Evolutionary conservation across 2,329 filamentous ascomycete species (phyloP).

Genomic region (Sordariomycetes sp.): DNA sequence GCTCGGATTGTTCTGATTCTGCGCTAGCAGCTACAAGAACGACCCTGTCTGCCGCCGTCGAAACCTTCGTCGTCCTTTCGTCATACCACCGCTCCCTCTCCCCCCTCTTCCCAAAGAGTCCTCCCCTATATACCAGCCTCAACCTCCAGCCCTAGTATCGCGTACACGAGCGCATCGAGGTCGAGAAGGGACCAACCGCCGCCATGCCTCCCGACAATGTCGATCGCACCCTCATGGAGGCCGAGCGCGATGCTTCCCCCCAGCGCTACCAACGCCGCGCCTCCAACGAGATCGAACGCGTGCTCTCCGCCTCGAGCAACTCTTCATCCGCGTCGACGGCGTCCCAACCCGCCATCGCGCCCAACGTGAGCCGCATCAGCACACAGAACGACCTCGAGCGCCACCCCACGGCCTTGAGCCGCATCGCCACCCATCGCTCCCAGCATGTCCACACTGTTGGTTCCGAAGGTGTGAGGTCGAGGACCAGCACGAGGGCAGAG

Average conservation of each 20-base stretch:
- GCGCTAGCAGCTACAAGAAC: too few species aligned
- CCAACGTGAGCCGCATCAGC: slow-evolving; percentile 49
- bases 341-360: slow-evolving; percentile 18
- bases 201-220: slow-evolving; percentile 38
- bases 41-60: too few species aligned
- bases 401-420: slow-evolving; percentile 58
- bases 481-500: slow-evolving; percentile 35
- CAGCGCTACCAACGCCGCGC: slow-evolving; percentile 25
- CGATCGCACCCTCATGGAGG: slow-evolving; percentile 42
- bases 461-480: slow-evolving; percentile 19
- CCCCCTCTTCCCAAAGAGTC: too few species aligned
- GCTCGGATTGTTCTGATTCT: too few species aligned
- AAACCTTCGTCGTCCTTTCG: too few species aligned
- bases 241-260: slow-evolving; percentile 46
- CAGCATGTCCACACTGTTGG: slow-evolving; percentile 71
- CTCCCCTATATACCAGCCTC: too few species aligned
- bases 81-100: too few species aligned
- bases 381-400: slow-evolving; percentile 61
- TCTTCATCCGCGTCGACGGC: slow-evolving; percentile 37
- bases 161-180: too few species aligned
- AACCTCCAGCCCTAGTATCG: too few species aligned
- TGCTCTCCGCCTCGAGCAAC: slow-evolving; percentile 41
- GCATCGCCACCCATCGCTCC: slow-evolving; percentile 61
- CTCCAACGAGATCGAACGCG: slow-evolving; percentile 50
- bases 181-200: neutral